phyloP scores from a whole-genome alignment of 768 basidiomycete genomes.

The Phanerodontia chrysosporium region DNA sequence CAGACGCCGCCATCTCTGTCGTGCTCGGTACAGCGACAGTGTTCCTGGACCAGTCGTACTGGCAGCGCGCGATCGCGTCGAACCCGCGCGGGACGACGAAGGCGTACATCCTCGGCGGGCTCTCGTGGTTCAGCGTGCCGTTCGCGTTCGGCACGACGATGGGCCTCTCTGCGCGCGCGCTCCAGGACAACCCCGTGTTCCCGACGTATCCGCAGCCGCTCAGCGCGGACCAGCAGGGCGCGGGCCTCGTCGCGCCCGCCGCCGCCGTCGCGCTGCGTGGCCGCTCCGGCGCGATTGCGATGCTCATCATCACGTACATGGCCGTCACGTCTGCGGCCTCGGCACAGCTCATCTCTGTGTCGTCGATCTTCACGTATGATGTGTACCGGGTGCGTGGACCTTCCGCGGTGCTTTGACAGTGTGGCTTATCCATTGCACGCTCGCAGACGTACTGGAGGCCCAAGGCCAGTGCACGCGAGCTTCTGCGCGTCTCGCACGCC shows the following conservation, averaged over 20 bases:
- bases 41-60: conserved; percentile 11
- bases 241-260: conserved; percentile 33
- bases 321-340: conserved; percentile 33
- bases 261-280: conserved; percentile 33
- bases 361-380: conserved; percentile 29
- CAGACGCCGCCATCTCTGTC: conserved; percentile 2
- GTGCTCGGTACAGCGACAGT: conserved; percentile 25
- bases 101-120: conserved; percentile 53
- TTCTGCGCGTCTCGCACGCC: conserved; percentile 31
- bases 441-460: conserved; percentile 28
- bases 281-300: conserved; percentile 31
- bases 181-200: conserved; percentile 36
- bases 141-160: conserved; percentile 40
- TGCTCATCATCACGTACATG: conserved; percentile 33
- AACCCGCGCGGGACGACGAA: conserved; percentile 47
- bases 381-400: conserved; percentile 12
- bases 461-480: conserved; percentile 27
- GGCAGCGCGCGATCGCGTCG: conserved; percentile 39
- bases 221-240: conserved; percentile 33
- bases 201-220: conserved; percentile 41
- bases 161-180: conserved; percentile 33
- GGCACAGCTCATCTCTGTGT: conserved; percentile 34
- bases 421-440: not conserved
- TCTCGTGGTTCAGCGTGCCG: conserved; percentile 49
- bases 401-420: not conserved